These are phyloP conservation scores for Cochlearia excelsa DNA, from an alignment of 345 rosid genomes.

Conservation along the genomic window DNA sequence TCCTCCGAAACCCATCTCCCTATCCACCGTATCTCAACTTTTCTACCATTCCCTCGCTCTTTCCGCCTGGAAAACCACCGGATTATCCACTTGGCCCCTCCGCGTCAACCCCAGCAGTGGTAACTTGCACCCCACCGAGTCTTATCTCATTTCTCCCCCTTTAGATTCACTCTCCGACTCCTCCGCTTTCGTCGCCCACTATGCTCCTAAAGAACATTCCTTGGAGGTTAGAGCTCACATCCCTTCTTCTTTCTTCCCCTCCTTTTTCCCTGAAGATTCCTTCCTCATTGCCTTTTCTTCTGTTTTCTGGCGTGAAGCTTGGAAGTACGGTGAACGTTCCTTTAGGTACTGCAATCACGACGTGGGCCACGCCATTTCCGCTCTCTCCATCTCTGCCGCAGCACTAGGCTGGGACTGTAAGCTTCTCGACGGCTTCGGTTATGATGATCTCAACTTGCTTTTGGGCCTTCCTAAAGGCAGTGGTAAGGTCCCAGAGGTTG, in stretches of 20 bases:
- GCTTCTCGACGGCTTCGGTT: conserved; percentile 80
- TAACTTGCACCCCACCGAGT: conserved; percentile 79
- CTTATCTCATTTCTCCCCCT: conserved; percentile 69
- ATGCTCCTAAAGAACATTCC: conserved; percentile 75
- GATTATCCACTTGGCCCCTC: conserved; percentile 83
- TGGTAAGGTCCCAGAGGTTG: conserved; percentile 55
- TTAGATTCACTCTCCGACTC: conserved; percentile 46
- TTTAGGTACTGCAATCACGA: conserved; percentile 85
- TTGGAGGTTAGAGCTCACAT: conserved; percentile 70
- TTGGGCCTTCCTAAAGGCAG: conserved; percentile 55
- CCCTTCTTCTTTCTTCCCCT: conserved; percentile 45
- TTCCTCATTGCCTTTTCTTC: conserved; percentile 73
- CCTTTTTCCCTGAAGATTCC: conserved; percentile 48
- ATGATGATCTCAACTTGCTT: conserved; percentile 51
- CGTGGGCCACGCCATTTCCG: conserved; percentile 80
- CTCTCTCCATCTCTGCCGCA: conserved; percentile 72
- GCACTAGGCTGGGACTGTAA: conserved; percentile 87
- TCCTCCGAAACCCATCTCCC: conserved; percentile 51
- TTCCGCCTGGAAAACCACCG: conserved; percentile 86
- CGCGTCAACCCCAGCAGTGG: conserved; percentile 97
- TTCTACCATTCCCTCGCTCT: conserved; percentile 79
- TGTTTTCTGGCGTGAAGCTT: conserved; percentile 89
- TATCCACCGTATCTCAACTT: conserved; percentile 59
- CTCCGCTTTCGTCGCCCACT: conserved; percentile 69
- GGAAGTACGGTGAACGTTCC: conserved; percentile 93